Base-by-base conservation (phyloP, 2,329 filamentous ascomycete species). In the Cercospora sesami region DNA sequence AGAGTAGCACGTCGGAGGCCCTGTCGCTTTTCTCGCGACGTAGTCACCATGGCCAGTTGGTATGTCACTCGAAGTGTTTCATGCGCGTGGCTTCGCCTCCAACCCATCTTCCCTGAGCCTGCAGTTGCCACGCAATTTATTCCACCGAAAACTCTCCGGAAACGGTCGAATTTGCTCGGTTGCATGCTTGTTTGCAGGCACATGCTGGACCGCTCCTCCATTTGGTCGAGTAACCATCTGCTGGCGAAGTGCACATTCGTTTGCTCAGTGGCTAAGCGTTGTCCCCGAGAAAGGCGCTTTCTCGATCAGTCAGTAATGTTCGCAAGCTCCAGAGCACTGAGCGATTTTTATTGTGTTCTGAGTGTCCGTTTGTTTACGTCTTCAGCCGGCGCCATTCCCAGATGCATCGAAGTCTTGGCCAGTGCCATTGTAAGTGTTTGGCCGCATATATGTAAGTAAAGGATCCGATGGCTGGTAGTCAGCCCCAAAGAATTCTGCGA, bases 401-500 rank as follows among this genome's bases (percentile, higher is more conserved):
- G 45, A 45, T 5, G 33, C 23, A 1, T 66, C 65, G 14, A 62
- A 63, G 9, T 51, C 63, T 8, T 63, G 53, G 4, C 65, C 51
- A 21, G 67, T 64, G 26, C 39, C 66, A 39, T 63, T 16, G 39
- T 36, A n/a, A 66, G 36, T 42, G 4, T 42, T 65, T 12, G 45
- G 75, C 69, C 42, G 83, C 65, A 81, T 70, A 58, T 80, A 80
- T 5, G 78, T 74, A 53, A 81, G 74, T 30, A 80, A 66, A 12
- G 81, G 78, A 70, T 81, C 79, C 21, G 79, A 80, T 30, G 80
- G 79, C 67, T 81, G 80, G 65, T 82, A 82, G 33, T 81, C 79
- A 3, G 77, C 69, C 2, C 78, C 77, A 53, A 82, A 77, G 66
- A 87, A 82, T 70, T 88, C 86, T 0, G 83, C 82, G 60, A 89